Conservation (phyloP, 2,329 filamentous ascomycete species). For the Aspergillus vadensis region DNA sequence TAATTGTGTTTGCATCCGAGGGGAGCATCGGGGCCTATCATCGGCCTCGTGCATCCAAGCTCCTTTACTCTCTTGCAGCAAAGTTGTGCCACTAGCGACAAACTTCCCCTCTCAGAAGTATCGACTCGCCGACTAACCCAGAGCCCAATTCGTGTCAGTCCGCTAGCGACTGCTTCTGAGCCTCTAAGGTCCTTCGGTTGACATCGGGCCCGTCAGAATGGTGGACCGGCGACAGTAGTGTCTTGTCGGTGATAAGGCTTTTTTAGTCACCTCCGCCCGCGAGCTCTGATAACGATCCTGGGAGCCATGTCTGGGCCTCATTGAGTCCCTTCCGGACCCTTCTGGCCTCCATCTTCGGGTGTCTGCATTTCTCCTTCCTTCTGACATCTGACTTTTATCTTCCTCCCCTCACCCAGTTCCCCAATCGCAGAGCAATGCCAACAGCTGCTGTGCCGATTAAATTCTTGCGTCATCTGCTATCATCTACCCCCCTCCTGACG, state of each 20-base stretch:
- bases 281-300: slow-evolving; percentile 6
- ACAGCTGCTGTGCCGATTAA: slow-evolving; percentile 12
- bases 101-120: background rate
- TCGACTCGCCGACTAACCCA: background rate
- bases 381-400: background rate
- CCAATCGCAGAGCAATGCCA: slow-evolving; percentile 16
- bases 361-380: background rate
- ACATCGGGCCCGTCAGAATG: background rate
- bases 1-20: background rate
- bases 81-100: background rate
- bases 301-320: slow-evolving; percentile 1
- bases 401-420: slow-evolving; percentile 3
- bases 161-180: background rate
- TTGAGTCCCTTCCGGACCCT: background rate
- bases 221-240: slow-evolving; percentile 9
- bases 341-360: background rate
- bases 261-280: slow-evolving; percentile 8
- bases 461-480: slow-evolving; percentile 24
- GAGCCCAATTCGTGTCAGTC: background rate
- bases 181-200: background rate
- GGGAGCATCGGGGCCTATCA: background rate
- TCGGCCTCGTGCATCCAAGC: background rate
- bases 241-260: slow-evolving; percentile 9
- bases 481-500: slow-evolving; percentile 4
- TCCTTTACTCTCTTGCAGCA: background rate